Conservation (phyloP, 2,329 filamentous ascomycete genomes). For the Chrysoporthe deuterocubensis region DNA sequence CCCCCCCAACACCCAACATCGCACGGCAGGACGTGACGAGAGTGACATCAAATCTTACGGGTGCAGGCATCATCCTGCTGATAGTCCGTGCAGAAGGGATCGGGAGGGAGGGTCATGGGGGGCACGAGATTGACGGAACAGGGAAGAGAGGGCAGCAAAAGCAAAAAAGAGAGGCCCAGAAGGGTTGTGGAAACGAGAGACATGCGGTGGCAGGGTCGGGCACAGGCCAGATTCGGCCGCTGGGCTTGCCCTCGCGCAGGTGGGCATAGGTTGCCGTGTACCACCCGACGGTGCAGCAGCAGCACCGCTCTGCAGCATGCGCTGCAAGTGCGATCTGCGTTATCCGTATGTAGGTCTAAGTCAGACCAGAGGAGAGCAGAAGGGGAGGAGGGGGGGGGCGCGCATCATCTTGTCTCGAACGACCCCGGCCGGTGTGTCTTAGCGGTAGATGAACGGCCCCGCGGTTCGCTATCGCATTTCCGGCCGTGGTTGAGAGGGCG, state of each 20-base stretch:
- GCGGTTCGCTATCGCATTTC: slow-evolving; percentile 21
- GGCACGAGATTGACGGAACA: background rate
- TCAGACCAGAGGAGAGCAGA: background rate
- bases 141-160: background rate
- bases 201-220: slow-evolving; percentile 19
- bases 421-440: slow-evolving; percentile 24
- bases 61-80: slow-evolving; percentile 26
- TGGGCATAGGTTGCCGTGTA: too few species aligned
- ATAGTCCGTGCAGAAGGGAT: slow-evolving; percentile 15
- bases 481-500: slow-evolving; percentile 7
- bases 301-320: too few species aligned
- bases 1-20: too few species aligned
- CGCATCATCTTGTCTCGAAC: slow-evolving; percentile 23
- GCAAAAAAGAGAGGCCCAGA: background rate
- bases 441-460: slow-evolving; percentile 15
- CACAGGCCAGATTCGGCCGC: slow-evolving; percentile 4
- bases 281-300: too few species aligned
- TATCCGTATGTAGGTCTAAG: slow-evolving; percentile 26
- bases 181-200: slow-evolving; percentile 21
- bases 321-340: slow-evolving; percentile 11
- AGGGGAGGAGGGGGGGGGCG: slow-evolving; percentile 1
- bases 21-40: background rate
- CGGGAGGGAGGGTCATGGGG: slow-evolving; percentile 7
- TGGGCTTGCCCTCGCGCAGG: background rate
- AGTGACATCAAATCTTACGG: slow-evolving; percentile 12